Base-by-base conservation (phyloP, 2,329 filamentous ascomycete species). In the Alternaria rosae region DNA sequence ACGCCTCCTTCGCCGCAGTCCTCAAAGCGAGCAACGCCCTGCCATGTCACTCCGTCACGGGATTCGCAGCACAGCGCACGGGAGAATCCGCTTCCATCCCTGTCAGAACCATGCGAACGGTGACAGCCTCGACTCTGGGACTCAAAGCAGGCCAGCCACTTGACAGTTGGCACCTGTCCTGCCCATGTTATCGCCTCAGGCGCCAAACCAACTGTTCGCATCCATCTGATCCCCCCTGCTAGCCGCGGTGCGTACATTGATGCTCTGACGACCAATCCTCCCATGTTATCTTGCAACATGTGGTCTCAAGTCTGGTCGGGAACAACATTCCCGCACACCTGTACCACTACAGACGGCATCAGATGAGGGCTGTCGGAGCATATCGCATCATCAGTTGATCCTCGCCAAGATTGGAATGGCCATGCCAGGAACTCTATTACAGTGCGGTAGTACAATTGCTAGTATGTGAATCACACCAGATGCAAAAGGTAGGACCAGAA, bases 181-280 rank as follows among this genome's bases (percentile, higher is more conserved):
- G 45, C 57, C 61, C 69, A 68, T 61, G 66, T 62, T 57, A 61
- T 69, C 71, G 74, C 73, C 71, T 72, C 69, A 72, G 69, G 72
- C 75, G 74, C 72, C 75, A 76, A 74, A 75, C 73, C 63, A 70
- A 67, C 66, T 68, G 74, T 77, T 75, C 74, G 75, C 74, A 77
- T 70, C 72, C 68, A 70, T 73, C 73, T 65, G 57, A 69, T 65
- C 67, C 52, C 65, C 61, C 65, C 61, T 58, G 59, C 61, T 57
- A 57, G 48, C 48, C 57, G 50, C 61, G 52, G 62, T 41, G 23
- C 30, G 26, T 45, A 47, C 51, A 41, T 38, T 54, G 56, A 51
- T 62, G 44, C 51, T 43, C 45, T 53, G 23, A 54, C 50, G 21
- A 45, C 64, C 62, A 66, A 61, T 61, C 47, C 63, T 60, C 28